Base-by-base conservation (phyloP, 495 filamentous ascomycete genomes). In the Choiromyces venosus region DNA sequence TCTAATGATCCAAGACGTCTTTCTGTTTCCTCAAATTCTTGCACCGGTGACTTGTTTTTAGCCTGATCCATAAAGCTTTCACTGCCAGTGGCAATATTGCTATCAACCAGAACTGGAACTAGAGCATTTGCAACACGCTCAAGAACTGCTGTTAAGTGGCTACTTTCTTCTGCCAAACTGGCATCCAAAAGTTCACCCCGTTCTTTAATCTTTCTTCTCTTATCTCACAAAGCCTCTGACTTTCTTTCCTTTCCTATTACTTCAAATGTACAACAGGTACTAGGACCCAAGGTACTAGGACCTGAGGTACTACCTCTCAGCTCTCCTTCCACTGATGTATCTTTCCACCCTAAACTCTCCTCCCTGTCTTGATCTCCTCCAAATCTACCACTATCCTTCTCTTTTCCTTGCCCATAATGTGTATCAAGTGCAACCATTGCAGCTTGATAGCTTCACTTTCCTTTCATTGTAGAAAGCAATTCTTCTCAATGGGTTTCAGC, bases 1-100 rank as follows among this genome's bases (percentile, higher is more conserved):
- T n/a, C 16, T 0, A 42, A 9, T 16, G 40, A 16, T 16, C 6
- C 0, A 21, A 44, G 14, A 18, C 5, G 5, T 21, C 0, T 0
- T 6, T 19, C 18, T 0, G 18, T 44, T 2, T 0, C 16, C 6
- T 44, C 16, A n/a, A 6, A 21, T n/a, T 46, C 9, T n/a, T 8
- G 16, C 0, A 40, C 2, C n/a, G n/a, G n/a, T n/a, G 0, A 0
- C 0, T 46, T 46, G 21, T 2, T 0, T 8, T 0, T n/a, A n/a
- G n/a, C n/a, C n/a, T n/a, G n/a, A n/a, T n/a, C n/a, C n/a, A 5
- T 1, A 40, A 16, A 0, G 0, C 0, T 46, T 46, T 5, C 0
- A 8, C 1, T 0, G n/a, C n/a, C n/a, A n/a, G n/a, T n/a, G n/a
- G n/a, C n/a, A n/a, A n/a, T n/a, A n/a, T n/a, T n/a, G n/a, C n/a